phyloP scores from a whole-genome alignment of 108 stramenopile genomes.

The Fragilariopsis cylindrus region DNA sequence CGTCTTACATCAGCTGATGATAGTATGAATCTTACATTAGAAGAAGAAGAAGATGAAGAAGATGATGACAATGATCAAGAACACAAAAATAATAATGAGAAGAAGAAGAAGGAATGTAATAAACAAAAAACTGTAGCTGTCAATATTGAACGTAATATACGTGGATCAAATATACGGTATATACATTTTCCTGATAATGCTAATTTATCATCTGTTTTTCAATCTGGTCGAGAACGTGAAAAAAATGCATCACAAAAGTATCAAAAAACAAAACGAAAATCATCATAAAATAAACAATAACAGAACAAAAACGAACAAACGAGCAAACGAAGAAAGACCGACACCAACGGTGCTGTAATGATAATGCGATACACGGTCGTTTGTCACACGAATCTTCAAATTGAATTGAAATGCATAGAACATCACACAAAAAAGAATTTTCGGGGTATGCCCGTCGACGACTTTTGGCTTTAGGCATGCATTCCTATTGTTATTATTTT shows the following conservation, averaged over 20 bases:
- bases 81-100: slow-evolving; percentile 12
- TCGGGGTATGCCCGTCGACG: too few species aligned
- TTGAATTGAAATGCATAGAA: too few species aligned
- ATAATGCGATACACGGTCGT: too few species aligned
- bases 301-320: too few species aligned
- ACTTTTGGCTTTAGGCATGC: too few species aligned
- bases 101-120: background rate
- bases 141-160: slow-evolving; percentile 45
- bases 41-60: slow-evolving; percentile 8
- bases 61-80: background rate
- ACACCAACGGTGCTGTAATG: too few species aligned
- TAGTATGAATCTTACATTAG: slow-evolving; percentile 70
- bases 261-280: slow-evolving; percentile 60
- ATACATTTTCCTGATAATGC: slow-evolving; percentile 75
- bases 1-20: slow-evolving; percentile 56
- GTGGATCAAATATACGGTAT: slow-evolving; percentile 72
- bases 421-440: too few species aligned
- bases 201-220: slow-evolving; percentile 45
- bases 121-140: too few species aligned
- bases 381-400: too few species aligned
- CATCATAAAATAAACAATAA: too few species aligned
- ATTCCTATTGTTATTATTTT: too few species aligned
- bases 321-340: too few species aligned
- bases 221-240: slow-evolving; percentile 58
- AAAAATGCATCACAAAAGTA: slow-evolving; percentile 58